A percentile compares a stretch with the other conserved stretches of the same genome.
These are phyloP conservation scores for Penicillium hordei DNA, from an alignment of 2,329 filamentous ascomycete species.

Conservation along the genomic window DNA sequence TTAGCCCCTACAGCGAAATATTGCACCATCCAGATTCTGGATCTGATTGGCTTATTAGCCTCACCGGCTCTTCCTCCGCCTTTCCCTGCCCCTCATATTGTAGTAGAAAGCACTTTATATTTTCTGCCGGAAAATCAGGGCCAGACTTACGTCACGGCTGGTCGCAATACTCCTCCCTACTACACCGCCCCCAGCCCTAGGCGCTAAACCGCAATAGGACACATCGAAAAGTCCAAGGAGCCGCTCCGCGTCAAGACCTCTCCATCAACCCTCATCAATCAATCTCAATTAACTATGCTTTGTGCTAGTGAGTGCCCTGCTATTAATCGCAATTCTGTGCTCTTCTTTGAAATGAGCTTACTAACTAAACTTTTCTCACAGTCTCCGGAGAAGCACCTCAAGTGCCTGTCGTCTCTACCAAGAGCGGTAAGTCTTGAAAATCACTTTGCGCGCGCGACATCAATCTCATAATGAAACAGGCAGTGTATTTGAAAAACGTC, in stretches of 20 bases:
- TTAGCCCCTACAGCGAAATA: neutral
- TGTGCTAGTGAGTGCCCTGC: slow-evolving; percentile 60
- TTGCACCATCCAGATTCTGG: neutral
- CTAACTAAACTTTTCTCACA: slow-evolving; percentile 42
- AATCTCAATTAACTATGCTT: slow-evolving; percentile 50
- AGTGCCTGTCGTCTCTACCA: slow-evolving; percentile 89
- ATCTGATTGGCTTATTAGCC: neutral
- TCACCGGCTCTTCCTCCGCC: neutral
- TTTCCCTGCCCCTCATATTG: no score
- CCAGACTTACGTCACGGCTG: neutral
- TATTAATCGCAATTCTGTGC: slow-evolving; percentile 8
- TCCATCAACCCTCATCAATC: slow-evolving; percentile 24
- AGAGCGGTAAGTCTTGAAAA: slow-evolving; percentile 68
- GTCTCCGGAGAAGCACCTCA: slow-evolving; percentile 97
- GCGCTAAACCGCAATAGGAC: slow-evolving; percentile 37
- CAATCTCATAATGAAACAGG: slow-evolving; percentile 53
- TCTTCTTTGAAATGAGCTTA: neutral
- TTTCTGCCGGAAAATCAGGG: neutral
- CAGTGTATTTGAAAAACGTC: slow-evolving; percentile 87
- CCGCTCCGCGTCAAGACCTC: slow-evolving; percentile 32
- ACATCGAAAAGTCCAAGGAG: slow-evolving; percentile 40
- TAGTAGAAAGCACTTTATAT: neutral
- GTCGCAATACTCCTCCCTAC: neutral
- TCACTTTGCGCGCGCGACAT: slow-evolving; percentile 14
- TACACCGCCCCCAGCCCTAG: slow-evolving; percentile 25